Conservation (phyloP, 1,284 basidiomycete species). For the Moesziomyces antarcticus region DNA sequence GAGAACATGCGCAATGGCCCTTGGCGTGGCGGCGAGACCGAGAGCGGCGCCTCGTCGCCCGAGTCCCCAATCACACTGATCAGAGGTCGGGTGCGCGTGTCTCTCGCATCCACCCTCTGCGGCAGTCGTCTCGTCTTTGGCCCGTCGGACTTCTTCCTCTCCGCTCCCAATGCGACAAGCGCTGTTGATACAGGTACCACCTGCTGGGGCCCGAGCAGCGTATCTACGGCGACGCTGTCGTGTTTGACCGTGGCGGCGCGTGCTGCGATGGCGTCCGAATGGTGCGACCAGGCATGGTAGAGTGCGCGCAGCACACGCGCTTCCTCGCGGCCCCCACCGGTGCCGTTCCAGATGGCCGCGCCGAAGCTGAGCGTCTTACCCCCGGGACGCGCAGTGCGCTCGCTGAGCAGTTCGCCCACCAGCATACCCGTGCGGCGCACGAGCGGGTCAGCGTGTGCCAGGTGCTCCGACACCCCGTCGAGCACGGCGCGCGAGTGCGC, state of each 20-base stretch:
- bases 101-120: slow-evolving; percentile 5
- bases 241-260: not conserved
- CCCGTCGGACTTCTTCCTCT: not conserved
- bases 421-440: slow-evolving; percentile 93
- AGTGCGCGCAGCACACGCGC: slow-evolving; percentile 57
- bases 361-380: slow-evolving; percentile 79
- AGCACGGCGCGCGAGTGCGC: slow-evolving; percentile 76
- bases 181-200: too few species aligned
- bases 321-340: slow-evolving; percentile 73
- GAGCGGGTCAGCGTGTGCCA: slow-evolving; percentile 73
- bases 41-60: slow-evolving; percentile 7
- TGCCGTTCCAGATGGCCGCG: slow-evolving; percentile 79
- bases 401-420: slow-evolving; percentile 75
- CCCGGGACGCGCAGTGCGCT: slow-evolving; percentile 1
- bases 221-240: too few species aligned
- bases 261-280: not conserved
- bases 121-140: slow-evolving; percentile 17
- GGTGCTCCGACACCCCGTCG: slow-evolving; percentile 77
- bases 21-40: not conserved
- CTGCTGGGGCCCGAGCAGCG: too few species aligned
- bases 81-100: slow-evolving; percentile 7
- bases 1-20: slow-evolving; percentile 17
- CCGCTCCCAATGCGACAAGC: not conserved
- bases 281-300: slow-evolving; percentile 18
- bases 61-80: slow-evolving; percentile 34